phyloP scores from a whole-genome alignment of 2,329 filamentous ascomycete genomes.

The Dothideomycetes sp. region DNA sequence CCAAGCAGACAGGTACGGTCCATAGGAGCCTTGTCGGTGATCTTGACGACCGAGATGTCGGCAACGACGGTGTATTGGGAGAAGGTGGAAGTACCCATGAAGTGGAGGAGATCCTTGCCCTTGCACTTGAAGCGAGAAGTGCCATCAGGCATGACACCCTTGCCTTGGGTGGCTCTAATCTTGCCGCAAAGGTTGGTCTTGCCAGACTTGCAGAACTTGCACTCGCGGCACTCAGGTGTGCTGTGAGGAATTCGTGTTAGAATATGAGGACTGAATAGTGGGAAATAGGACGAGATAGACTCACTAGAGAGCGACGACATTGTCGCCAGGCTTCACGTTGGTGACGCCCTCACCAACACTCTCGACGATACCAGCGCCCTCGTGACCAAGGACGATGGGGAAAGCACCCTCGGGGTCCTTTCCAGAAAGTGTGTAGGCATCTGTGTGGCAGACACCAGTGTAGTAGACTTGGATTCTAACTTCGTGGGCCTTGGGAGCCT shows the following conservation, averaged over 20 bases:
- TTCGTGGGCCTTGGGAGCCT: conserved; percentile 80
- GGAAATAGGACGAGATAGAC: conserved; percentile 27
- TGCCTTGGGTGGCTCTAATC: conserved; percentile 93
- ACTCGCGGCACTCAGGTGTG: conserved; percentile 93
- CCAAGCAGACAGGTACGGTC: conserved; percentile 93
- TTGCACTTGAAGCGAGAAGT: conserved; percentile 91
- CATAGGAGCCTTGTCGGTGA: conserved; percentile 84
- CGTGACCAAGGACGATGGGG: conserved; percentile 80
- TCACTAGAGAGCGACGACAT: conserved; percentile 82
- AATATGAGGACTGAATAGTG: background rate
- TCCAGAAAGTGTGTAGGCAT: conserved; percentile 89
- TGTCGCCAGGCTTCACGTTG: conserved; percentile 85
- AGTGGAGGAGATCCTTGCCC: conserved; percentile 91
- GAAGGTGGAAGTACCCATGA: conserved; percentile 99
- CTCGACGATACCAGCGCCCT: conserved; percentile 86
- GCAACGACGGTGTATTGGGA: conserved; percentile 98
- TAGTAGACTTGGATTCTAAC: conserved; percentile 96
- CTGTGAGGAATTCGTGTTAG: conserved; percentile 39
- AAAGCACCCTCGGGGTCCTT: conserved; percentile 96
- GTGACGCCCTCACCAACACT: conserved; percentile 92
- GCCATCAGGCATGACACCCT: conserved; percentile 94
- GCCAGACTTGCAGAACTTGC: conserved; percentile 99
- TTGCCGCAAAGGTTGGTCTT: conserved; percentile 99
- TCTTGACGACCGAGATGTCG: conserved; percentile 94
- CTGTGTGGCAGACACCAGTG: conserved; percentile 98